Evolutionary conservation across 176 grass and related monocot genomes (phyloP).

Genomic region (Bolboschoenus planiculmis): DNA sequence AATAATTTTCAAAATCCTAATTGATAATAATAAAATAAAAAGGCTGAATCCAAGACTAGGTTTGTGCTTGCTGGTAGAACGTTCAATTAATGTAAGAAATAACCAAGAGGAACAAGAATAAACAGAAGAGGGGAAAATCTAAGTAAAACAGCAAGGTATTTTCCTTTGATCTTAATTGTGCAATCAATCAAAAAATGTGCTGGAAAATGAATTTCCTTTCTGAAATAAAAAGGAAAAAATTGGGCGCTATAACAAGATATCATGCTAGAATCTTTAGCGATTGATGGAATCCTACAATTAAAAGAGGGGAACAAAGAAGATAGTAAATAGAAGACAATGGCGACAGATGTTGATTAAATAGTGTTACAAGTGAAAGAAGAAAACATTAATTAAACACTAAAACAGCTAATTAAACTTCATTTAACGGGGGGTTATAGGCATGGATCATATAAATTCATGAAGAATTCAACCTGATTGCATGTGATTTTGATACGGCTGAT

Average conservation of each 20-base stretch:
- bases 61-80: background rate
- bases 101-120: background rate
- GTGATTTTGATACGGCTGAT: background rate
- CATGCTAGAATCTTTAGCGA: background rate
- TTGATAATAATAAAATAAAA: background rate
- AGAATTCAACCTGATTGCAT: conserved; percentile 6
- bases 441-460: background rate
- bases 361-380: background rate
- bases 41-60: background rate
- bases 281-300: background rate
- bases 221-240: background rate
- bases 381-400: background rate
- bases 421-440: background rate
- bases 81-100: background rate
- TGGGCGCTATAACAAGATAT: background rate
- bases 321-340: background rate
- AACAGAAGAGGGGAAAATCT: background rate
- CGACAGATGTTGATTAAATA: background rate
- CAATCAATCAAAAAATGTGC: background rate
- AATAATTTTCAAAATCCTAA: background rate
- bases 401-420: background rate
- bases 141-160: background rate
- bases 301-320: background rate
- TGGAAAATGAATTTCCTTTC: background rate
- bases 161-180: background rate